These are phyloP conservation scores for Recurvomyces mirabilis DNA, from an alignment of 495 filamentous ascomycete species.

Conservation along the genomic window DNA sequence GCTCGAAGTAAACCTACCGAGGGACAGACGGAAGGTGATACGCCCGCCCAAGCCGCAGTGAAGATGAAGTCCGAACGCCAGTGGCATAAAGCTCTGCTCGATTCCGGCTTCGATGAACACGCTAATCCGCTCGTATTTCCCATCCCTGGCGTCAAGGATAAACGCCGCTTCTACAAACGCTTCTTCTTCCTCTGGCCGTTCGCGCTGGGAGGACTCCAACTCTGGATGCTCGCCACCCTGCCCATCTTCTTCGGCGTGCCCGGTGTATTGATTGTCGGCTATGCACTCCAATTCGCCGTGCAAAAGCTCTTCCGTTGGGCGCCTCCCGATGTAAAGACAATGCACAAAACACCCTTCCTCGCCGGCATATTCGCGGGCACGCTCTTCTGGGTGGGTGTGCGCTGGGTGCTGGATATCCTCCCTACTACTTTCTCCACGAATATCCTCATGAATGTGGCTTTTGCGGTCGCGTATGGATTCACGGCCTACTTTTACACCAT, in stretches of 20 bases:
- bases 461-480: conserved; percentile 49
- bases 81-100: conserved; percentile 74
- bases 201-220: conserved; percentile 52
- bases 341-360: conserved; percentile 89
- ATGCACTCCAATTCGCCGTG: conserved; percentile 65
- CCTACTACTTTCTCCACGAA: conserved; percentile 47
- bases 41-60: conserved; percentile 66
- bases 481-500: conserved; percentile 77
- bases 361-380: conserved; percentile 86
- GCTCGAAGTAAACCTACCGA: conserved; percentile 51
- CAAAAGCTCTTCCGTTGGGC: conserved; percentile 68
- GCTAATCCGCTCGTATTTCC: conserved; percentile 55
- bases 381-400: conserved; percentile 67
- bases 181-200: conserved; percentile 91
- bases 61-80: conserved; percentile 78
- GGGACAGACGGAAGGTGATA: conserved; percentile 56
- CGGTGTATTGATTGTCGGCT: conserved; percentile 50
- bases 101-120: conserved; percentile 72
- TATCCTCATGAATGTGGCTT: conserved; percentile 64
- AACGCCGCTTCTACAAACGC: conserved; percentile 59
- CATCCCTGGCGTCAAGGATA: conserved; percentile 51
- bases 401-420: conserved; percentile 63
- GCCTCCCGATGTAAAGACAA: conserved; percentile 70
- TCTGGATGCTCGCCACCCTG: conserved; percentile 63
- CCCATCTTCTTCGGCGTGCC: conserved; percentile 67